phyloP scores from a whole-genome alignment of 345 rosid genomes.

The Citrus cavaleriei region DNA sequence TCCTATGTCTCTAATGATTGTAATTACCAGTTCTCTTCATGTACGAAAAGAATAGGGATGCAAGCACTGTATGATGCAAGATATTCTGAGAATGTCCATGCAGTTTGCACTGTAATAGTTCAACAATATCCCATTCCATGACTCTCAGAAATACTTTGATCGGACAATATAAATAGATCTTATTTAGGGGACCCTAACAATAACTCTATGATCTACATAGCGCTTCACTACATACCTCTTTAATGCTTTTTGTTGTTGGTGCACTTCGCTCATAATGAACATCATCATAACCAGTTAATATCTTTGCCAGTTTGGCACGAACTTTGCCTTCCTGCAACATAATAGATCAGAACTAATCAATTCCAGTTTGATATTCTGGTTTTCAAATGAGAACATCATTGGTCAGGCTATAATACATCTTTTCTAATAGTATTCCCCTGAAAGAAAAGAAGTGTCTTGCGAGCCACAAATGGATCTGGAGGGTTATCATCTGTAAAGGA shows the following conservation, averaged over 20 bases:
- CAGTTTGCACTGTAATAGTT: not conserved
- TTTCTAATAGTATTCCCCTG: constrained; percentile 89
- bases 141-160: not conserved
- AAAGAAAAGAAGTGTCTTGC: constrained; percentile 78
- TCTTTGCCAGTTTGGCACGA: constrained; percentile 65
- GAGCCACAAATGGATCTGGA: constrained; percentile 65
- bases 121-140: not conserved
- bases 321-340: constrained; percentile 76
- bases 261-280: constrained; percentile 61
- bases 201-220: not conserved
- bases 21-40: not conserved
- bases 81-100: not conserved
- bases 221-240: constrained; percentile 44
- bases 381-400: not conserved
- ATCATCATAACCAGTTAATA: constrained; percentile 61
- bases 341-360: not conserved
- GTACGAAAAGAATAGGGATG: not conserved
- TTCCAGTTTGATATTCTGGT: not conserved
- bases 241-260: constrained; percentile 67
- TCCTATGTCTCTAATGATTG: not conserved
- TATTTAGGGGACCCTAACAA: not conserved
- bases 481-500: constrained; percentile 51
- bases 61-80: not conserved
- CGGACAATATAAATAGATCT: not conserved
- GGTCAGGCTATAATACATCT: constrained; percentile 49